Conservation (phyloP, 179 eudicot species). For the Carnegiea gigantea region DNA sequence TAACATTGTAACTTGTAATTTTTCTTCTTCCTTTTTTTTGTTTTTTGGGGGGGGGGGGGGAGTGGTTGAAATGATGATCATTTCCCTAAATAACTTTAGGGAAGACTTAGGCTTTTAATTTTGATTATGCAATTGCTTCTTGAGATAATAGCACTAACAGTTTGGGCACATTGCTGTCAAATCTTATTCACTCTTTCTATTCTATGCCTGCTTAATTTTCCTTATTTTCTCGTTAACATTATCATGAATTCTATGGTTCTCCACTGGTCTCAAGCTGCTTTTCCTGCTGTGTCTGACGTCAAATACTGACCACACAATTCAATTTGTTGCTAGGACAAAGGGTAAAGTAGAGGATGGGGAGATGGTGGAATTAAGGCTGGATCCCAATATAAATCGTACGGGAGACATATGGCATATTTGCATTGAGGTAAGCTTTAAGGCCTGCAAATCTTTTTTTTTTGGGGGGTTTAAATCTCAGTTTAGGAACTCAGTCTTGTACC, state of each 20-base stretch:
- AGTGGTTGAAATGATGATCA: background rate
- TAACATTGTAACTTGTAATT: background rate
- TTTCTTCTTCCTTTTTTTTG: background rate
- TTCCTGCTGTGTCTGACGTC: background rate
- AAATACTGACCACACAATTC: background rate
- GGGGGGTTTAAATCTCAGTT: background rate
- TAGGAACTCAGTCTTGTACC: constrained; percentile 2
- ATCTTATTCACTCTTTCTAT: background rate
- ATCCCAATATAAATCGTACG: constrained; percentile 68
- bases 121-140: constrained; percentile 7
- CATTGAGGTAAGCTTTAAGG: constrained; percentile 55
- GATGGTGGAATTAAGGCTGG: constrained; percentile 69
- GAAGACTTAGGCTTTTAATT: constrained; percentile 4
- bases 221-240: background rate
- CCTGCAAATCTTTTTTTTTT: constrained; percentile 7
- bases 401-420: constrained; percentile 97
- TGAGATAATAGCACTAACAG: background rate
- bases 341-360: constrained; percentile 36
- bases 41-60: too few species aligned
- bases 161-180: background rate
- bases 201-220: background rate
- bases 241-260: background rate
- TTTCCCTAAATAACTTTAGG: background rate
- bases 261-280: background rate
- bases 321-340: constrained; percentile 38